Evolutionary conservation across 345 rosid genomes (phyloP), one percentile per base, ranked within the genome.

Genomic region (Linum trigynum): DNA sequence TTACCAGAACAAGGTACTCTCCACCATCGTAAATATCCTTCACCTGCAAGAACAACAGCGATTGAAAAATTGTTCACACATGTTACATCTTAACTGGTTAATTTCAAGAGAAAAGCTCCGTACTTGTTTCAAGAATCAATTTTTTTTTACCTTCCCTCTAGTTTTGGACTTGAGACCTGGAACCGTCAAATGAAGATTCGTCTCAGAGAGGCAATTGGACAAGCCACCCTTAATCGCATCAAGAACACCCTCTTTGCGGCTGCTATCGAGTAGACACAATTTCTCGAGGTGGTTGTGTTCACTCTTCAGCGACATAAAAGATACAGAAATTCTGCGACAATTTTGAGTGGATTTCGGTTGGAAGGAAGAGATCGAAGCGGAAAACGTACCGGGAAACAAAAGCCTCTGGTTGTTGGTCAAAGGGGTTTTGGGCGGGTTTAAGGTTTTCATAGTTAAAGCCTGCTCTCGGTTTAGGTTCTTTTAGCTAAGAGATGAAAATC

Each of bases 11-110:
- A 59, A 92, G 87, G 80, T 81, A 88, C 73, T 92, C 90, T 57
- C 96, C 91, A 38, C 76, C 80, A 65, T 89, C 97, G 77, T 92
- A 92, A 36, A 88, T 82, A 70, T 92, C 98, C 71, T 97, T 81
- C 56, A 92, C 96, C 98, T 92, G 74, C 72, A 76, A 55, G 59
- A 23, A 5, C 42, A 58, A 63, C n/a, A 40, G 32, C 32, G 32
- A 23, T 23, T 23, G 32, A 23, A 23, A 62, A 62, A 5, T 50
- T 66, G 37, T 23, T 36, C 12, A 39, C 23, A 3, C 42, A 48
- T 48, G 32, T 23, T 23, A 23, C 32, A 23, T 23, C 32, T 23
- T 23, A 23, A 23, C 32, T 23, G 32, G 16, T 48, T n/a, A n/a
- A n/a, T n/a, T n/a, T 11, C 35, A 9, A 43, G 9, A 0, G 17